Evolutionary conservation across 805 yeast genomes (phyloP).

Genomic region (Ogataea philodendri): DNA sequence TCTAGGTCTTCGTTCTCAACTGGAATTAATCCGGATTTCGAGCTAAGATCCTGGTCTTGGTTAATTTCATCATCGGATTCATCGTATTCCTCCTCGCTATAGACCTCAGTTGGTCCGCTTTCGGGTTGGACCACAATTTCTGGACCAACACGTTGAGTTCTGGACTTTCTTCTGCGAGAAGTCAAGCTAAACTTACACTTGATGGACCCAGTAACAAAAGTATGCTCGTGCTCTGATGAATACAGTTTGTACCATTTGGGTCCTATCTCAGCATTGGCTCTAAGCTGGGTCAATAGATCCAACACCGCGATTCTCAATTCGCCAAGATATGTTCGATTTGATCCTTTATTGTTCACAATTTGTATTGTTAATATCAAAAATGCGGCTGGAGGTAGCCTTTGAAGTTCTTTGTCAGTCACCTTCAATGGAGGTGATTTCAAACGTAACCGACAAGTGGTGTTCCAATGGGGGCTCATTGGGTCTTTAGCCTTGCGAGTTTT

Average conservation of each 20-base stretch:
- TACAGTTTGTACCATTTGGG: constrained; percentile 24
- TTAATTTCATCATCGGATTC: constrained; percentile 18
- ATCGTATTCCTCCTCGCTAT: constrained; percentile 21
- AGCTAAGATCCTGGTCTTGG: no score
- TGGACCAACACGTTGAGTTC: constrained; percentile 1
- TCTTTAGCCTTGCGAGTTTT: constrained; percentile 19
- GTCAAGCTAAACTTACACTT: constrained; percentile 24
- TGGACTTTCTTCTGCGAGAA: constrained; percentile 3
- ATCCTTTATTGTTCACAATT: constrained; percentile 24
- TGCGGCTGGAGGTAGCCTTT: constrained; percentile 13
- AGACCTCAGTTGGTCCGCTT: constrained; percentile 6
- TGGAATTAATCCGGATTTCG: no score
- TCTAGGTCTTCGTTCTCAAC: constrained; percentile 15
- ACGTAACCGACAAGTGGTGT: constrained; percentile 15
- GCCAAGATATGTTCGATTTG: constrained; percentile 28
- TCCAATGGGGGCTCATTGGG: constrained; percentile 22
- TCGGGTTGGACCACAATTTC: constrained; percentile 4
- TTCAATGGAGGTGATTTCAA: constrained; percentile 20
- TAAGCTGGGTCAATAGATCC: constrained; percentile 21
- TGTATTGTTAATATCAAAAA: constrained; percentile 17
- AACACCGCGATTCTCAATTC: constrained; percentile 28
- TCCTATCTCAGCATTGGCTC: constrained; percentile 14
- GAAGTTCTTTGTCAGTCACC: constrained; percentile 3
- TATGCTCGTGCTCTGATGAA: constrained; percentile 25
- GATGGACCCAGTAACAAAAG: constrained; percentile 30